A percentile compares a stretch with the other conserved stretches of the same genome.
phyloP scores from a whole-genome alignment of 108 stramenopile species.

The Epipyxis sp. region DNA sequence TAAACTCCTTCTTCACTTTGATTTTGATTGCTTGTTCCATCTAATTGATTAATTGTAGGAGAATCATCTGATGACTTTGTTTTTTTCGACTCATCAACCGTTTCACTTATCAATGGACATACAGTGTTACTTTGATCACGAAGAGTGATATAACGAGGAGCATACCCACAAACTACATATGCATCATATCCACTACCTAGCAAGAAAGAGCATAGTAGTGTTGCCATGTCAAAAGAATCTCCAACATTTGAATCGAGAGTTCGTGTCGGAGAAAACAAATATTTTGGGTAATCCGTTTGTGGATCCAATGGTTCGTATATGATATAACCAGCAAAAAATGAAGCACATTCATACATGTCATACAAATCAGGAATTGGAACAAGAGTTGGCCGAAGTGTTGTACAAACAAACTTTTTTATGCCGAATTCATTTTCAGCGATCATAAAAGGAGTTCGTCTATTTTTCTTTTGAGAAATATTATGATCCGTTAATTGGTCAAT shows the following conservation, averaged over 20 bases:
- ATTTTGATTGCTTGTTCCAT: neutral
- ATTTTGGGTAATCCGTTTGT: slow-evolving; percentile 41
- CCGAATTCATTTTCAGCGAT: slow-evolving; percentile 57
- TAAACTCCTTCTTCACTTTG: neutral
- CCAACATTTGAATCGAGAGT: slow-evolving; percentile 62
- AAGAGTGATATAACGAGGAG: slow-evolving; percentile 53
- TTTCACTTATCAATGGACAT: slow-evolving; percentile 38
- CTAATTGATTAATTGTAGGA: no score
- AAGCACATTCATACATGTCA: slow-evolving; percentile 48
- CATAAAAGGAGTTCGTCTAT: slow-evolving; percentile 52
- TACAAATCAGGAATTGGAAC: slow-evolving; percentile 64
- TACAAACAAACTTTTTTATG: slow-evolving; percentile 66
- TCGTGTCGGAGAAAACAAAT: slow-evolving; percentile 49
- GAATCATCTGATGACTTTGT: neutral
- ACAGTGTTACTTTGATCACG: slow-evolving; percentile 35
- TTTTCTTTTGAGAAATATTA: slow-evolving; percentile 56
- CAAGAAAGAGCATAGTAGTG: slow-evolving; percentile 59
- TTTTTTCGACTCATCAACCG: neutral
- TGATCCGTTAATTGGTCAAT: slow-evolving; percentile 44
- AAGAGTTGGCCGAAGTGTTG: slow-evolving; percentile 65
- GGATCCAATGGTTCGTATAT: slow-evolving; percentile 69
- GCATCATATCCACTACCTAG: slow-evolving; percentile 75
- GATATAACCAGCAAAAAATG: slow-evolving; percentile 64
- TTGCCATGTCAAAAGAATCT: slow-evolving; percentile 67
- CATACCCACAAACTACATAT: slow-evolving; percentile 65